Percentiles rank a stretch among this genome's conserved stretches.
Evolutionary conservation across 495 filamentous ascomycete species (phyloP).

Genomic region (Opeltia flavorubescens): DNA sequence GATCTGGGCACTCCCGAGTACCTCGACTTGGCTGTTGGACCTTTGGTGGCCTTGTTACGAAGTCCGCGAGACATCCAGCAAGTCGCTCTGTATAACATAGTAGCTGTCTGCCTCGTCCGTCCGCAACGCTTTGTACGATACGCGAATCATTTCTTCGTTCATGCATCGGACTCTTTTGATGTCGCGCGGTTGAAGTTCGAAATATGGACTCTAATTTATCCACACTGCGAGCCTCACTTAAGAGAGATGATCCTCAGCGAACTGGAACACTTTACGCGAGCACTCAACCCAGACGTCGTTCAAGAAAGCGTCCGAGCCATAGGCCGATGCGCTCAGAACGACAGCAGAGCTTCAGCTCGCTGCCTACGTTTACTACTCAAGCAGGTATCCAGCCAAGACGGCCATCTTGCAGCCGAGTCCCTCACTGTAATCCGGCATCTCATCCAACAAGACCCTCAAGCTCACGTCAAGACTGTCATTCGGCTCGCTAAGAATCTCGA

Average conservation of each 20-base stretch:
- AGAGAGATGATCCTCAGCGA: constrained; percentile 83
- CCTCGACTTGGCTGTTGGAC: constrained; percentile 57
- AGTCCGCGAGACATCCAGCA: constrained; percentile 75
- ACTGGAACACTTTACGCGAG: constrained; percentile 78
- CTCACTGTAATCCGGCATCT: constrained; percentile 88
- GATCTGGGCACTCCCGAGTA: constrained; percentile 68
- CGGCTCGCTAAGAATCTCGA: constrained; percentile 87
- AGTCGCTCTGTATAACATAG: constrained; percentile 84
- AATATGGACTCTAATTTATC: constrained; percentile 76
- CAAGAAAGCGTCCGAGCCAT: constrained; percentile 83
- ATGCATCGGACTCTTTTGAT: constrained; percentile 62
- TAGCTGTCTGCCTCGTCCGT: constrained; percentile 61
- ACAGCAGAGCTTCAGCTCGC: constrained; percentile 50
- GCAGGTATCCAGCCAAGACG: constrained; percentile 73
- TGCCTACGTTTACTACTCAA: constrained; percentile 70
- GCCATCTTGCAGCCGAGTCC: constrained; percentile 76
- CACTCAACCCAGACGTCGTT: constrained; percentile 61
- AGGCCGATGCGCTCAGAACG: constrained; percentile 77
- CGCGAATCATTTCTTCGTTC: constrained; percentile 74
- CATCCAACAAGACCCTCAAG: constrained; percentile 75
- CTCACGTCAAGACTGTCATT: constrained; percentile 68
- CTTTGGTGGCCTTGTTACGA: constrained; percentile 71
- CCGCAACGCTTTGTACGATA: constrained; percentile 72
- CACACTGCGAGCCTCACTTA: constrained; percentile 55
- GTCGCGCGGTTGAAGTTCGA: constrained; percentile 88